These are phyloP conservation scores for Endocarpon pusillum DNA, from an alignment of 495 filamentous ascomycete species.

Conservation along the genomic window DNA sequence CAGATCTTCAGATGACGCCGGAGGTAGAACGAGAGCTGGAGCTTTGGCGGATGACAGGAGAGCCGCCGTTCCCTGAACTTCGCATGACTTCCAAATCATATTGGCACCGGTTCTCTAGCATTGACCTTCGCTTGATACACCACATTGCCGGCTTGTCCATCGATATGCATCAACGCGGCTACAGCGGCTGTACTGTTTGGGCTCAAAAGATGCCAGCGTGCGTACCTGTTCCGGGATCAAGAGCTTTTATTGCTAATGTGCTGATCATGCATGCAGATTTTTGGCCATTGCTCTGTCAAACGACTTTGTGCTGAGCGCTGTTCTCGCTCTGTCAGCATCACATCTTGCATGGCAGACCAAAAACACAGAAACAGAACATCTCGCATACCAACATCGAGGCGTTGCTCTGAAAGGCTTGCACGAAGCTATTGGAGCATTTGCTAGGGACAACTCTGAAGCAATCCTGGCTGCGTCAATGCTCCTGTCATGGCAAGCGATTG, in stretches of 20 bases:
- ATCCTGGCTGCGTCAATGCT: conserved; percentile 84
- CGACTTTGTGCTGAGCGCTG: conserved; percentile 80
- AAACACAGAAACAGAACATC: conserved; percentile 63
- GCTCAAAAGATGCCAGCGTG: conserved; percentile 84
- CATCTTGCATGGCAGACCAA: conserved; percentile 77
- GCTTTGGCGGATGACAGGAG: conserved; percentile 65
- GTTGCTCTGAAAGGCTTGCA: conserved; percentile 76
- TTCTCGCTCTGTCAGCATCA: conserved; percentile 78
- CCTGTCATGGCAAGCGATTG: conserved; percentile 88
- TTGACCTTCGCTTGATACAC: conserved; percentile 76
- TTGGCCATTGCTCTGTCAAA: conserved; percentile 64
- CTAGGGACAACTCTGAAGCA: conserved; percentile 73
- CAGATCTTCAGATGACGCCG: conserved; percentile 67
- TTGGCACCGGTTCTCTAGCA: conserved; percentile 45
- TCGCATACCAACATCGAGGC: conserved; percentile 74
- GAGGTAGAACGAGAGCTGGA: conserved; percentile 68
- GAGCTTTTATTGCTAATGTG: too few relatives aligned
- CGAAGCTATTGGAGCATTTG: conserved; percentile 71
- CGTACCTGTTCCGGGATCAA: conserved; percentile 18
- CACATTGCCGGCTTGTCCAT: conserved; percentile 76
- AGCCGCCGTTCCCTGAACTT: conserved; percentile 75
- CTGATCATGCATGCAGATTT: conserved; percentile 40
- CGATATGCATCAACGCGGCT: conserved; percentile 57
- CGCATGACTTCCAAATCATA: conserved; percentile 44
- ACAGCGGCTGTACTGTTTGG: conserved; percentile 76